Percentiles rank a stretch among this genome's conserved stretches.
These are phyloP conservation scores for Inosperma sp. DNA, from an alignment of 768 basidiomycete genomes.

Conservation along the genomic window DNA sequence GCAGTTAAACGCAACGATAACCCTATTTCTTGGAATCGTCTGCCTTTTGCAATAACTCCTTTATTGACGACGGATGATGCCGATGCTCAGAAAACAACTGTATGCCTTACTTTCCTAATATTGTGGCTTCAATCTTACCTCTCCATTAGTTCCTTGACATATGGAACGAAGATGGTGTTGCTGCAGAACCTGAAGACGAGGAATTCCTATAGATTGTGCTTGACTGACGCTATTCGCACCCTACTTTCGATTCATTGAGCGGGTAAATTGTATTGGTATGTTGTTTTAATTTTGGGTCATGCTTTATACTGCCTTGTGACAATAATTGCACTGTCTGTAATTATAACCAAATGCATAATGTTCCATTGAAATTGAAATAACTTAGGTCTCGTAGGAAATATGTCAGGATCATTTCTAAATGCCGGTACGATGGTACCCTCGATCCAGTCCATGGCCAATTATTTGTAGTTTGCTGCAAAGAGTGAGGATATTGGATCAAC, in stretches of 20 bases:
- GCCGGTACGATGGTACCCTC: background rate
- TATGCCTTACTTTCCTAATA: conserved; percentile 25
- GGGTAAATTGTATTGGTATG: too few relatives aligned
- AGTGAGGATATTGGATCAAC: conserved; percentile 14
- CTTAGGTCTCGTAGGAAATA: too few relatives aligned
- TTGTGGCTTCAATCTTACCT: conserved; percentile 4
- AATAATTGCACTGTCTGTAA: too few relatives aligned
- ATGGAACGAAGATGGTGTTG: conserved; percentile 78
- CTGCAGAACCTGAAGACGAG: conserved; percentile 59
- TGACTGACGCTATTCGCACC: conserved; percentile 1
- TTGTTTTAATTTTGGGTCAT: too few relatives aligned
- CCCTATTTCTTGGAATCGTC: conserved; percentile 66
- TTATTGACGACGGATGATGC: conserved; percentile 62
- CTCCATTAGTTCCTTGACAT: conserved; percentile 61
- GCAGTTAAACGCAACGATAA: conserved; percentile 58
- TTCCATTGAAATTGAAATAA: too few relatives aligned
- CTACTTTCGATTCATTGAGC: background rate
- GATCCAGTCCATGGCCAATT: too few relatives aligned
- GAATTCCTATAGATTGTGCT: conserved; percentile 22
- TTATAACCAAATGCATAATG: too few relatives aligned
- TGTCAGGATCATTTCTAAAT: background rate
- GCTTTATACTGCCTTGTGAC: too few relatives aligned
- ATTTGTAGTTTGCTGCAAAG: background rate
- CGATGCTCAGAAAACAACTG: conserved; percentile 56
- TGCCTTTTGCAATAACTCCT: conserved; percentile 61